Base-by-base conservation (phyloP, 371 early-diverging fungal genomes). In the Actinomortierella ambigua region DNA sequence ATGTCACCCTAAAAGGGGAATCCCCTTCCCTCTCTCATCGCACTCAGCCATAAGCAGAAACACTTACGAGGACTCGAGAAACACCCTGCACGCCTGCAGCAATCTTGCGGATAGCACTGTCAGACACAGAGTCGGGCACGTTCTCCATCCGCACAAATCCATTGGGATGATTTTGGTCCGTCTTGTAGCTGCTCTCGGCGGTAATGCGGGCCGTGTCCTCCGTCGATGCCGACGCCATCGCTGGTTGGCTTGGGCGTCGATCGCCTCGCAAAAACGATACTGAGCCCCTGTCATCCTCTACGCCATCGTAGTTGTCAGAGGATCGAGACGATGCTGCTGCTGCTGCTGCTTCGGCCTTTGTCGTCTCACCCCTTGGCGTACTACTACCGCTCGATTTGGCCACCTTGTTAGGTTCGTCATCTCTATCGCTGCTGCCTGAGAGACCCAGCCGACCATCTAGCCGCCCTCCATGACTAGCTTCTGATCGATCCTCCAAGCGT, bases 71-170 rank as follows among this genome's bases (percentile, higher is more conserved):
- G 24, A 70, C 57, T n/a, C 71, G 62, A 39, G 55, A 22, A 11
- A 71, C 71, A 15, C 71, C 71, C 40, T 61, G 55, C 54, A 71
- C 44, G 2, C 63, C 71, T 3, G 54, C 42, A 1, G 71, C 71
- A 9, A 71, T 27, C 6, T 55, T 62, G 1, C 65, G 61, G 20
- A 71, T 53, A 3, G 66, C 53, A 1, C 44, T 52, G 20, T 71
- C 71, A 6, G 71, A 62, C 2, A 65, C 14, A 0, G 62, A 50
- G 9, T 62, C 62, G 2, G 71, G 71, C 3, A 71, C 51, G 14
- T 71, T 71, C 14, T 71, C 71, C 56, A 71, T 52, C 39, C 57
- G 61, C 18, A 71, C 71, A 57, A 65, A 65, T 14, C 71, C 71
- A 11, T 44, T 58, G 1, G 71, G 52, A 11, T 51, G 55, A 18